Conservation (phyloP, 1,284 basidiomycete species). For the Tilletia setariae region DNA sequence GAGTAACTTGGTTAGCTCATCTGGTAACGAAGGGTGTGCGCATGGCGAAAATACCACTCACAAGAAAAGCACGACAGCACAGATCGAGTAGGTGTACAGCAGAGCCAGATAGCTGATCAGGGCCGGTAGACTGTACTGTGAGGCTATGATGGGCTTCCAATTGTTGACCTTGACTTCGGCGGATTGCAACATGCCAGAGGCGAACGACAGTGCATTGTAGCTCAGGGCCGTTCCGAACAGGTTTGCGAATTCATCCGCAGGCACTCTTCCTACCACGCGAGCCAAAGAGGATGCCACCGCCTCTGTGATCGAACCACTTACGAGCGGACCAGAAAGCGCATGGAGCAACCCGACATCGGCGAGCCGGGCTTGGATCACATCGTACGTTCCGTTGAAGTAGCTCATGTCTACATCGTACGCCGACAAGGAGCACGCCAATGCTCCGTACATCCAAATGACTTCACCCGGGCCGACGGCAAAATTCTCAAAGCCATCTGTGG, state of each 20-base stretch:
- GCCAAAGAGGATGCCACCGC: slow-evolving; percentile 15
- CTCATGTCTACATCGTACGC: slow-evolving; percentile 15
- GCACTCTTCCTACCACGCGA: slow-evolving; percentile 12
- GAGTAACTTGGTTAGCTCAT: too few relatives aligned
- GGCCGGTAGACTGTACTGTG: slow-evolving; percentile 18
- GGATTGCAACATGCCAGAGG: slow-evolving; percentile 12
- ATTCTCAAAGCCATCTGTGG: slow-evolving; percentile 12
- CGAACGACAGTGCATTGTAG: slow-evolving; percentile 15
- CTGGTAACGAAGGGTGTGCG: too few relatives aligned
- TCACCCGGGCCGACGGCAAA: background rate
- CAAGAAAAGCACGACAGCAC: slow-evolving; percentile 23
- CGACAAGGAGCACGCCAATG: slow-evolving; percentile 13
- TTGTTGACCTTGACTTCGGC: slow-evolving; percentile 4
- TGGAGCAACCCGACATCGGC: slow-evolving; percentile 16
- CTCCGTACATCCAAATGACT: slow-evolving; percentile 15
- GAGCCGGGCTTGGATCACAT: background rate
- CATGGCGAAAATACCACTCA: too few relatives aligned
- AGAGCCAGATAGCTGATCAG: slow-evolving; percentile 19
- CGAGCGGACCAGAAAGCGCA: slow-evolving; percentile 21
- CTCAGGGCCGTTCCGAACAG: slow-evolving; percentile 14
- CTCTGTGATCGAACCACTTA: slow-evolving; percentile 17
- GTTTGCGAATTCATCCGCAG: slow-evolving; percentile 13
- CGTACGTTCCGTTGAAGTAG: slow-evolving; percentile 24
- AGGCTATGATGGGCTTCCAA: slow-evolving; percentile 20
- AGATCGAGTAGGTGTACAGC: slow-evolving; percentile 20